These are phyloP conservation scores for Hymenoscyphus occultus DNA, from an alignment of 2,329 filamentous ascomycete species.

Conservation along the genomic window DNA sequence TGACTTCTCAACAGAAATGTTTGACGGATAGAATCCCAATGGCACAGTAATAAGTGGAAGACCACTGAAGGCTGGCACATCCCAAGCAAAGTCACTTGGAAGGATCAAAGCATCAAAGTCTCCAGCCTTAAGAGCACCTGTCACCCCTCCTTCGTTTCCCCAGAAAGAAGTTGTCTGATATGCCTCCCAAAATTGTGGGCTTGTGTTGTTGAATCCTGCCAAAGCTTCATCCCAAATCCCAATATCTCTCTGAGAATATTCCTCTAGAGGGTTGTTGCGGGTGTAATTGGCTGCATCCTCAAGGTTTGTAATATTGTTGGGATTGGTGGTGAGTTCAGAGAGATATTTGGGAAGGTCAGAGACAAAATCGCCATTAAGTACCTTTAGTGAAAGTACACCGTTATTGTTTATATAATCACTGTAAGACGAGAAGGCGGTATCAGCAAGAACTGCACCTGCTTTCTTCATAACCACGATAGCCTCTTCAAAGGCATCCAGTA, in stretches of 20 bases:
- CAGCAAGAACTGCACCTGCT: slow-evolving; percentile 58
- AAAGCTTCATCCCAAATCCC: slow-evolving; percentile 52
- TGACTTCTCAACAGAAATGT: slow-evolving; percentile 41
- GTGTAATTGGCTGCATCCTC: slow-evolving; percentile 19
- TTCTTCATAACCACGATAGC: slow-evolving; percentile 50
- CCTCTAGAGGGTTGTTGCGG: slow-evolving; percentile 13
- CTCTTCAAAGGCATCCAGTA: slow-evolving; percentile 53
- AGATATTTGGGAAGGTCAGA: slow-evolving; percentile 57
- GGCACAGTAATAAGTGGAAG: slow-evolving; percentile 70
- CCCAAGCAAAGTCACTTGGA: slow-evolving; percentile 51
- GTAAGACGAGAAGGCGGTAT: slow-evolving; percentile 56
- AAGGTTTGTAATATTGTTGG: slow-evolving; percentile 16
- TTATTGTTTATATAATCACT: slow-evolving; percentile 37
- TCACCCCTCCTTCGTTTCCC: slow-evolving; percentile 55
- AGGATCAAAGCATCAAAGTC: slow-evolving; percentile 62
- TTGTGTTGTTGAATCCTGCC: slow-evolving; percentile 52
- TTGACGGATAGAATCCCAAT: slow-evolving; percentile 50
- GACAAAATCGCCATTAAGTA: slow-evolving; percentile 59
- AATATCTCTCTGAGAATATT: slow-evolving; percentile 48
- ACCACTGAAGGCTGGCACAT: slow-evolving; percentile 66
- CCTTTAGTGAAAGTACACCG: slow-evolving; percentile 36
- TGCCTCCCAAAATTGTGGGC: slow-evolving; percentile 52
- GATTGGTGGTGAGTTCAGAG: slow-evolving; percentile 43
- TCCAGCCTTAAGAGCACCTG: slow-evolving; percentile 51
- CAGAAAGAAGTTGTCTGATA: slow-evolving; percentile 52